Evolutionary conservation across 495 filamentous ascomycete species (phyloP), one percentile per base, ranked within the genome.

Genomic region (Podospora bellae-mahoneyi): DNA sequence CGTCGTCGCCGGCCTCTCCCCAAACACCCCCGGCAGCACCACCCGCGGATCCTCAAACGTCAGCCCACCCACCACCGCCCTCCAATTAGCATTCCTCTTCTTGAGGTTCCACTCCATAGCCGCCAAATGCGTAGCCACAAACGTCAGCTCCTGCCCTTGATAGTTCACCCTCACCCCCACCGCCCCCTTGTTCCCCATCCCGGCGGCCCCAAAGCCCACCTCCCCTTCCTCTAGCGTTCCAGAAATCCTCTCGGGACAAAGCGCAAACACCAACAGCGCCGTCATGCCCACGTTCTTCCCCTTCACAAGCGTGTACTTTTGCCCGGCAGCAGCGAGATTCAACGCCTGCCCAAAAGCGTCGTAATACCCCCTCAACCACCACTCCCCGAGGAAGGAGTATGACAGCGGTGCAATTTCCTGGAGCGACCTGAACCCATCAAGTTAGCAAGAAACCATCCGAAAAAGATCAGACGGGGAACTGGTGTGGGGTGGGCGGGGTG

Each of bases 171-270:
- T 81, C 34, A 94, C 82, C 0, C 91, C 95, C 5, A 95, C 92
- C 7, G 92, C 93, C 27, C 94, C 95, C 75, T 99, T 99, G 73
- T 97, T 97, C 4, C 93, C 94, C 92, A 97, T 95, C 39, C 91
- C 88, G 64, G 86, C 86, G 2, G 93, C 62, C 2, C 95, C 95
- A 48, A 96, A 87, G 2, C 95, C 93, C 2, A 92, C 89, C 30
- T 89, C 91, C 2, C 89, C 91, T 15, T 85, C 87, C 65, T 91
- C 85, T 4, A 92, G 78, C 73, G 84, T 82, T 15, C 81, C 76
- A 32, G 97, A 79, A 18, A 80, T 78, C 10, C 80, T 48, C 30
- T 48, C 71, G 0, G 82, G 79, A 18, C 90, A 78, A 34, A 88
- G 86, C 34, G 85, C 82, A 74, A 96, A 97, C 19, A 96, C 83